phyloP scores from a whole-genome alignment of 2,329 filamentous ascomycete genomes.

The Cytospora piceicola region DNA sequence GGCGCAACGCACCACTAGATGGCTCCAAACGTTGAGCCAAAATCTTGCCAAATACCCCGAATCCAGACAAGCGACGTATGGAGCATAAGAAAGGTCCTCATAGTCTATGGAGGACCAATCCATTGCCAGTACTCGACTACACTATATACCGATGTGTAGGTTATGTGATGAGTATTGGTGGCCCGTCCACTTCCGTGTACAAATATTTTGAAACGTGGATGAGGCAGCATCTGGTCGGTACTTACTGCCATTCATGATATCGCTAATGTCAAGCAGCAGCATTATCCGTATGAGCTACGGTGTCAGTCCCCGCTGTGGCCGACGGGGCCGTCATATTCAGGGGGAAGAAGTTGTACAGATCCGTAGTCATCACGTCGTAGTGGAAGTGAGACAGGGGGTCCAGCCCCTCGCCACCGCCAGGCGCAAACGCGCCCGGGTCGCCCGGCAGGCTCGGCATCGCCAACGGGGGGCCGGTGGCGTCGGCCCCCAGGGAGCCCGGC shows the following conservation, averaged over 20 bases:
- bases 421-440: not conserved
- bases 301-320: not conserved
- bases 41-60: not conserved
- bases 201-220: too few species aligned
- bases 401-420: slow-evolving; percentile 15
- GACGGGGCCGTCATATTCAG: slow-evolving; percentile 32
- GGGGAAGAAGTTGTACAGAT: slow-evolving; percentile 38
- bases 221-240: not conserved
- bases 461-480: slow-evolving; percentile 6
- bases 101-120: not conserved
- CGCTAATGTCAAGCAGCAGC: not conserved
- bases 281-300: not conserved
- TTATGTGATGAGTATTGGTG: not conserved
- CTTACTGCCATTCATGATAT: not conserved
- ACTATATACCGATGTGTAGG: not conserved
- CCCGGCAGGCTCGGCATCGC: slow-evolving; percentile 6
- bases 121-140: too few species aligned
- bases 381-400: slow-evolving; percentile 28
- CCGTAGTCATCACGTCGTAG: slow-evolving; percentile 38
- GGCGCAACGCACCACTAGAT: not conserved
- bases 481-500: slow-evolving; percentile 8
- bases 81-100: not conserved
- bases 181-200: not conserved
- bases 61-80: not conserved
- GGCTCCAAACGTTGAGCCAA: not conserved